Evolutionary conservation across 352 stramenopile genomes (phyloP), one percentile per base, ranked within the genome.

Genomic region (Phytophthora vignae): DNA sequence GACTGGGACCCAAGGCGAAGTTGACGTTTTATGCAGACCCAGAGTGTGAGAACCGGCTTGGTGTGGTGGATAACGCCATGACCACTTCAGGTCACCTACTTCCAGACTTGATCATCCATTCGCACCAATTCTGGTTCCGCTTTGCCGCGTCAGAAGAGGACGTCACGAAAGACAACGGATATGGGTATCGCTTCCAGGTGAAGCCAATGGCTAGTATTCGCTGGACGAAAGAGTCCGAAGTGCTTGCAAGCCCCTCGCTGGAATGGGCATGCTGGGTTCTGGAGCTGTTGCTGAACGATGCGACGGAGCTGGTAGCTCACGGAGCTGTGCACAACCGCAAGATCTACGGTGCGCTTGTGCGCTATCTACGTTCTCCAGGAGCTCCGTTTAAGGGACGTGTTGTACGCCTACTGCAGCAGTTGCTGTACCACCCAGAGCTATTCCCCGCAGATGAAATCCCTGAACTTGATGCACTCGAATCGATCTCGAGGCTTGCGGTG

Each of bases 201-300:
- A 90, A 91, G 25, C 81, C 85, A 0, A 82, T 96, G 69, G 75
- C 85, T 8, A 96, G 85, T 67, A 92, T 96, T 27, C 81, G 76
- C 31, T 97, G 90, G 90, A 79, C 72, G 2, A 96, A 93, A 56
- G 90, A 97, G 49, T 77, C 75, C 2, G 88, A 96, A 27, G 90
- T 97, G 27, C 73, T 95, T 11, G 69, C 74, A 27, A 87, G 84
- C 31, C 87, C 90, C 27, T 96, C 87, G 1, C 73, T 97, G 2
- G 89, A 97, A 38, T 97, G 89, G 85, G 90, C 90, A 3, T 97
- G 90, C 63, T 97, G 90, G 90, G 61, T 95, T 11, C 67, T 97
- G 11, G 85, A 94, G 33, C 85, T 96, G 17, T 61, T 97, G 50
- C 69, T 97, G 3, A 94, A 92, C 55, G 82, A 95, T 44, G 85